Base-by-base conservation (phyloP, 129 eudicot genomes). In the Gnaphalium uliginosum region DNA sequence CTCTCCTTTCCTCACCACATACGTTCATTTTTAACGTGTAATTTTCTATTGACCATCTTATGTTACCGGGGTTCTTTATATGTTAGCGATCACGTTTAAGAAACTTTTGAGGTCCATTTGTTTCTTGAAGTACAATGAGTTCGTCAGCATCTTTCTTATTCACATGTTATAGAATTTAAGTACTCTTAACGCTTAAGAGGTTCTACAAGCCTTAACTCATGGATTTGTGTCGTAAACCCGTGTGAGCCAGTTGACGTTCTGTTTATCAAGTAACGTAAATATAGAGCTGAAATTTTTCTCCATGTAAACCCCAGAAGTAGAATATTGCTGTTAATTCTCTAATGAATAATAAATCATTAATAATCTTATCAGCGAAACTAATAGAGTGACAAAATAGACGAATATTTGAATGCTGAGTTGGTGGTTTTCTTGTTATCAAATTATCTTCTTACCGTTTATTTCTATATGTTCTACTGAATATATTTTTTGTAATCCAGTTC, bases 361-460 rank as follows among this genome's bases (percentile, higher is more conserved):
- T 66, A 15, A 25, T 77, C 17, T n/a, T 68, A 21, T 39, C 4
- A 33, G 32, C 21, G 56, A 68, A 68, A 58, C 60, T 66, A 41
- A 3, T 39, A 25, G 33, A 21, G 67, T 23, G 23, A 46, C 71
- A 17, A 64, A 56, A 54, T 13, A 41, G 27, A 43, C 39, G 17
- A 43, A 75, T 54, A 30, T 39, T 26, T 46, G 58, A 29, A 7
- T 37, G 48, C 23, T 69, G 81, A 57, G n/a, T 23, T 68, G 67
- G 19, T 53, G 17, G 68, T 76, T 37, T 24, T n/a, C n/a, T n/a
- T 64, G 29, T 19, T 77, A 68, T 41, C 59, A 35, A 39, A 48
- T 30, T 74, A 15, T 39, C 58, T 37, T 71, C 62, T 6, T 63
- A 30, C n/a, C 25, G 50, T 41, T 50, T 14, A 37, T 64, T 24